These are phyloP conservation scores for Pleochaeta shiraiana DNA, from an alignment of 2,329 filamentous ascomycete genomes.

Conservation along the genomic window DNA sequence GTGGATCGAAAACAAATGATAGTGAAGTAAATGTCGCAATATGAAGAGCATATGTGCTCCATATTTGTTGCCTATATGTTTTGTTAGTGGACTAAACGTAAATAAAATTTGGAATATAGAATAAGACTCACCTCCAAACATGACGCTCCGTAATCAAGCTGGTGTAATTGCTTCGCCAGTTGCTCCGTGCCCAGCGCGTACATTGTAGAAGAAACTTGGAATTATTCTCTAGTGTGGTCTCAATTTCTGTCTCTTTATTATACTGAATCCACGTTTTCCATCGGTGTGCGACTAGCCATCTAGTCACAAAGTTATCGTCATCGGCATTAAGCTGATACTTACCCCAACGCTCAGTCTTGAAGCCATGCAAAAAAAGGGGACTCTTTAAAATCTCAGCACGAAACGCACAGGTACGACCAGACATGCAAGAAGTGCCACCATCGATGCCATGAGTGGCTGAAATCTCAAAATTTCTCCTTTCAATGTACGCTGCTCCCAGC, in stretches of 20 bases:
- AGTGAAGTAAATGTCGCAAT: constrained; percentile 82
- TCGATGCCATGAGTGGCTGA: constrained; percentile 90
- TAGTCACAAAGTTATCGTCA: constrained; percentile 95
- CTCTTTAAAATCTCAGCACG: constrained; percentile 72
- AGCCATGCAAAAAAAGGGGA: constrained; percentile 65
- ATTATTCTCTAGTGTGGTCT: constrained; percentile 82
- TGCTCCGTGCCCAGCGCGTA: constrained; percentile 85
- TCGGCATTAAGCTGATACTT: constrained; percentile 85
- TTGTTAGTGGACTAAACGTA: constrained; percentile 7
- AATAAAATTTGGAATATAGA: neutral
- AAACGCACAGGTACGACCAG: constrained; percentile 82
- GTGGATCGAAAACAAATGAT: constrained; percentile 55
- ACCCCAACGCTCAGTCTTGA: constrained; percentile 80
- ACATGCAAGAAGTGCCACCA: constrained; percentile 91
- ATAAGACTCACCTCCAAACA: constrained; percentile 61
- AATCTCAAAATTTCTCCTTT: constrained; percentile 90
- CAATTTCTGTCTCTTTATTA: constrained; percentile 71
- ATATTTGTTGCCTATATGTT: constrained; percentile 52
- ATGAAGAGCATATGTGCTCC: constrained; percentile 86
- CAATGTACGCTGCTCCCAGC: constrained; percentile 77
- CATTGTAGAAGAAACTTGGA: constrained; percentile 84
- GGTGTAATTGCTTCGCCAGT: constrained; percentile 93
- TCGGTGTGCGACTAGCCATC: constrained; percentile 78
- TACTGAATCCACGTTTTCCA: constrained; percentile 97
- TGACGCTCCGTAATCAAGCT: constrained; percentile 67